Base-by-base conservation (phyloP, 2,329 filamentous ascomycete species). In the Fusarium fujikuroi region DNA sequence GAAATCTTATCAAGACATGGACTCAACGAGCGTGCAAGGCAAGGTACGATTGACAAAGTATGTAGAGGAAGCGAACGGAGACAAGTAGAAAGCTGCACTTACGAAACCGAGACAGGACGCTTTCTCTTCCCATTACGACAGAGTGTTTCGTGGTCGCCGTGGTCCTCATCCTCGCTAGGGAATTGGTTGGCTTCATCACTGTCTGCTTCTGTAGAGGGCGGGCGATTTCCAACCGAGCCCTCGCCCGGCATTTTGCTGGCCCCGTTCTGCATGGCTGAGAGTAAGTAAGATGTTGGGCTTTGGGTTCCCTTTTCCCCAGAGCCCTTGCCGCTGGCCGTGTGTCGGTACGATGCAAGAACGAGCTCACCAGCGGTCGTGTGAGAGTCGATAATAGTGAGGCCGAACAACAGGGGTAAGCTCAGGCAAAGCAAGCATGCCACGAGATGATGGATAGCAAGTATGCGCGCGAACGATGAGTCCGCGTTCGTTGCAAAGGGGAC, bases 71-170 rank as follows among this genome's bases (percentile, higher is more conserved):
- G 61, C 58, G 65, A 57, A 39, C 46, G 58, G 57, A 50, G 47
- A 42, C 42, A 28, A 36, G 49, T 56, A 61, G 71, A 40, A 54
- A 69, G 64, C 46, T 70, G 46, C 23, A 77, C 76, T 73, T 85
- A 90, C 88, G 88, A 90, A 69, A 90, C 88, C 66, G 88, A 90
- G 56, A 90, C 85, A 67, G 88, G 87, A 66, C 89, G 85, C 79
- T 90, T 91, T 70, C 89, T 87, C 80, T 91, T 91, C 66, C 87
- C 79, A 28, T 74, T 76, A 65, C 78, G 78, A 68, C 75, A 76
- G 34, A 77, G 63, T 44, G 67, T 75, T 36, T 81, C 78, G 57
- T 87, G 84, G 53, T 82, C 78, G 60, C 84, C 83, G 65, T 86
- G 84, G 64, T 85, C 84, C 47, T 87, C 85, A 77, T 86, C 88